phyloP scores from a whole-genome alignment of 140 eudicot genomes.

The Erigeron philadelphicus region DNA sequence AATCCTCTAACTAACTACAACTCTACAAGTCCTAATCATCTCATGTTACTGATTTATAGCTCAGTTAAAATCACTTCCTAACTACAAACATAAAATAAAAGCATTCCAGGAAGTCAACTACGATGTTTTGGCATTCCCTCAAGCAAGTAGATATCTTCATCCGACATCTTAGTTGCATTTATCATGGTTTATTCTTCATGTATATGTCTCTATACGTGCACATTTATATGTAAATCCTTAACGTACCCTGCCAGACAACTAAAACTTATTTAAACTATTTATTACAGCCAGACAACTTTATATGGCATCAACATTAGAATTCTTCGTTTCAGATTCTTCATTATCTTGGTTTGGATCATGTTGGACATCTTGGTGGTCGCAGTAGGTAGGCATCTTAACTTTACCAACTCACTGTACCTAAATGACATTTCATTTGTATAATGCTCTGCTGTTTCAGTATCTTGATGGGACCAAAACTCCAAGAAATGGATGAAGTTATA shows the following conservation, averaged over 20 bases:
- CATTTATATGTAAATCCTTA: constrained; percentile 2
- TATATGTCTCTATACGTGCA: neutral
- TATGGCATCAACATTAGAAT: constrained; percentile 28
- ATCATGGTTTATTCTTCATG: neutral
- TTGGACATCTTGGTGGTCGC: constrained; percentile 97
- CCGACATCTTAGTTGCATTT: neutral
- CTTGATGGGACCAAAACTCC: constrained; percentile 76
- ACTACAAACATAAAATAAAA: constrained; percentile 7
- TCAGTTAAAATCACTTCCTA: constrained; percentile 2
- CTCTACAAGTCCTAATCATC: neutral
- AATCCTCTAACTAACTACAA: constrained; percentile 5
- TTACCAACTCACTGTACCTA: neutral
- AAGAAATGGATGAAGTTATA: constrained; percentile 87
- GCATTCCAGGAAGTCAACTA: neutral
- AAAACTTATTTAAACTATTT: constrained; percentile 20
- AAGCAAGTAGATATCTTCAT: neutral
- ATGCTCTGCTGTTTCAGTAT: constrained; percentile 43
- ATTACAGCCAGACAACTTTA: constrained; percentile 28
- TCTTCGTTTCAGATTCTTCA: constrained; percentile 75
- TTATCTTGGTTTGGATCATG: constrained; percentile 97
- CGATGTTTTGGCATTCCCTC: constrained; percentile 6
- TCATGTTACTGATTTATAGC: neutral
- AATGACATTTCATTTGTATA: constrained; percentile 1
- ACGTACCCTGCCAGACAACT: constrained; percentile 3
- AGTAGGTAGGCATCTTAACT: constrained; percentile 41